phyloP scores from a whole-genome alignment of 2,329 filamentous ascomycete genomes.

The Xylaria sp. region DNA sequence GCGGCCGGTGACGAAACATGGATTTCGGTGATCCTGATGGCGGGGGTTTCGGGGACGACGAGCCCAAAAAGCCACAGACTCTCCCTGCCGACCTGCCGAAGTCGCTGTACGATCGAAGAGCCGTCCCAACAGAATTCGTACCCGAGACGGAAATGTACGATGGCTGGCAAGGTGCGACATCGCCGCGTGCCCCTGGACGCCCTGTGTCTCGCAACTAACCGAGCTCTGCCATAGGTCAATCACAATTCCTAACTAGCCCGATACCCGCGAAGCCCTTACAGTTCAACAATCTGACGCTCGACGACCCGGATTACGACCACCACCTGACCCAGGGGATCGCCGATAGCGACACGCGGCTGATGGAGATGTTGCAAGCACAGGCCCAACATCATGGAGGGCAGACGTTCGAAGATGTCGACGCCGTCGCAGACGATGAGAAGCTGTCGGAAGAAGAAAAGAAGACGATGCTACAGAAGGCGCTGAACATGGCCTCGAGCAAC shows the following conservation, averaged over 20 bases:
- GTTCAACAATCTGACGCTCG: constrained; percentile 83
- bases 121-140: constrained; percentile 72
- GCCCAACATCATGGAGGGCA: constrained; percentile 83
- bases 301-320: constrained; percentile 80
- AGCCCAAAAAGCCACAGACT: constrained; percentile 57
- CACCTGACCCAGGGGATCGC: constrained; percentile 67
- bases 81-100: constrained; percentile 89
- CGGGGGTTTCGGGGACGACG: constrained; percentile 56
- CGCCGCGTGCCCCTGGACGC: constrained; percentile 34
- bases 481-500: constrained; percentile 97
- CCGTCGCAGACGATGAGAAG: constrained; percentile 78
- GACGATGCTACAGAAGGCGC: constrained; percentile 82
- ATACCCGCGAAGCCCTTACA: constrained; percentile 84
- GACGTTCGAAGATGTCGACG: constrained; percentile 81
- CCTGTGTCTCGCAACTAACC: constrained; percentile 35
- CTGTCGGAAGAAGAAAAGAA: constrained; percentile 81
- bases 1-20: constrained; percentile 61
- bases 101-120: constrained; percentile 87
- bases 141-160: constrained; percentile 97
- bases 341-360: constrained; percentile 87
- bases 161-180: constrained; percentile 87
- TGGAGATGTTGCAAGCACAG: constrained; percentile 96
- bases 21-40: constrained; percentile 66
- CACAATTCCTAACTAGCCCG: constrained; percentile 91
- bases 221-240: constrained; percentile 74